These are phyloP conservation scores for Fusarium sp. DNA, from an alignment of 2,329 filamentous ascomycete genomes.

Conservation along the genomic window DNA sequence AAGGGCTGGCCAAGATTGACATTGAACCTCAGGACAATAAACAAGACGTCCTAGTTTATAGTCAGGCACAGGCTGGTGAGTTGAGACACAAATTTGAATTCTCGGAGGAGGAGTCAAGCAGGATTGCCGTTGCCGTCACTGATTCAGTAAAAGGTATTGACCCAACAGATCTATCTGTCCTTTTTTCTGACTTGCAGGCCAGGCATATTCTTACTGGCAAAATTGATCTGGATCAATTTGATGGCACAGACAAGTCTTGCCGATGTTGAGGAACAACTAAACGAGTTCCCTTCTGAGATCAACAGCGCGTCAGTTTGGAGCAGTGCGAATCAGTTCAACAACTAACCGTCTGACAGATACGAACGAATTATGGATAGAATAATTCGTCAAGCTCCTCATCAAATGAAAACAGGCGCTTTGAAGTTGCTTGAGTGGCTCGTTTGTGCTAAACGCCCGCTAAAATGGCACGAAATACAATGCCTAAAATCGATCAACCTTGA, in stretches of 20 bases:
- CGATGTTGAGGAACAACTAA: accelerated
- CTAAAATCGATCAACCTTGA: background rate
- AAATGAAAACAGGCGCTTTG: accelerated
- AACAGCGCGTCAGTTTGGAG: accelerated
- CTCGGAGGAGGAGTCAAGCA: accelerated
- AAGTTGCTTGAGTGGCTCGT: background rate
- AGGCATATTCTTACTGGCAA: accelerated
- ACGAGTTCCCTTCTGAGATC: accelerated
- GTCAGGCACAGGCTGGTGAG: accelerated
- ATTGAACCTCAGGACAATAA: background rate
- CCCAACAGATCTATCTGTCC: accelerated
- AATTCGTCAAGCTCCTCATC: accelerated
- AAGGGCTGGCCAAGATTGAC: accelerated
- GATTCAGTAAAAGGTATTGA: accelerated
- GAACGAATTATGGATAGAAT: background rate
- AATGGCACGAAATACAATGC: background rate
- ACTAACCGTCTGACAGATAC: accelerated
- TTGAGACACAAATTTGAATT: accelerated
- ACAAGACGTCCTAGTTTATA: accelerated
- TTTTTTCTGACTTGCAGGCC: accelerated
- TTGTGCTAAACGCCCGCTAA: background rate
- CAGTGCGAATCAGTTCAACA: accelerated
- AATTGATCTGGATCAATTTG: background rate
- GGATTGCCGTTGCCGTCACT: accelerated
- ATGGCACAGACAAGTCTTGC: accelerated